These are phyloP conservation scores for Berkeleyomyces basicola DNA, from an alignment of 2,329 filamentous ascomycete species.

Conservation along the genomic window DNA sequence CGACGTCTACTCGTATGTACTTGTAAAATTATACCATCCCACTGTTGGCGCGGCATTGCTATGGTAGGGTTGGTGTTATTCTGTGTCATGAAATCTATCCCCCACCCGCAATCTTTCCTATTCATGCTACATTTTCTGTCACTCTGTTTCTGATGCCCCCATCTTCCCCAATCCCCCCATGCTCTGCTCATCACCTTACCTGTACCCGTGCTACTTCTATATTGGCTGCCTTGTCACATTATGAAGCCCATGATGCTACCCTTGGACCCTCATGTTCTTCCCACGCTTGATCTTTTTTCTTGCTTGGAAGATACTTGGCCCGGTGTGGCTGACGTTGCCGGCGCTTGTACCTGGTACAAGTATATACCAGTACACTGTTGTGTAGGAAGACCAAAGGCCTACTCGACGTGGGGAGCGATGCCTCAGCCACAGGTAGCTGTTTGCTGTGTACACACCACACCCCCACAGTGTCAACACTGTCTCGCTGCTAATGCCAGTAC, in stretches of 20 bases:
- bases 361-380: neutral
- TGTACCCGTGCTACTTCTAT: neutral
- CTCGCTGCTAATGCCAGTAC: neutral
- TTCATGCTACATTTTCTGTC: neutral
- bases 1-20: neutral
- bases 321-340: neutral
- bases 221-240: neutral
- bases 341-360: neutral
- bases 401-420: neutral
- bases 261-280: neutral
- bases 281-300: neutral
- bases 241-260: neutral
- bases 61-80: neutral
- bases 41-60: neutral
- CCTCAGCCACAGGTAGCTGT: neutral
- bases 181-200: neutral
- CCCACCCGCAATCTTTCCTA: neutral
- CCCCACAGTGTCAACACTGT: neutral
- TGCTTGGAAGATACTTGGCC: neutral
- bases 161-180: neutral
- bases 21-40: neutral
- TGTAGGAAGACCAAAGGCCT: neutral
- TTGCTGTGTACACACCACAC: neutral
- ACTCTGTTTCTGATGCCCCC: neutral
- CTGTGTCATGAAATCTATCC: slow-evolving; percentile 1